Evolutionary conservation across 2,329 filamentous ascomycete species (phyloP).

Genomic region (Anisogramma anomala): DNA sequence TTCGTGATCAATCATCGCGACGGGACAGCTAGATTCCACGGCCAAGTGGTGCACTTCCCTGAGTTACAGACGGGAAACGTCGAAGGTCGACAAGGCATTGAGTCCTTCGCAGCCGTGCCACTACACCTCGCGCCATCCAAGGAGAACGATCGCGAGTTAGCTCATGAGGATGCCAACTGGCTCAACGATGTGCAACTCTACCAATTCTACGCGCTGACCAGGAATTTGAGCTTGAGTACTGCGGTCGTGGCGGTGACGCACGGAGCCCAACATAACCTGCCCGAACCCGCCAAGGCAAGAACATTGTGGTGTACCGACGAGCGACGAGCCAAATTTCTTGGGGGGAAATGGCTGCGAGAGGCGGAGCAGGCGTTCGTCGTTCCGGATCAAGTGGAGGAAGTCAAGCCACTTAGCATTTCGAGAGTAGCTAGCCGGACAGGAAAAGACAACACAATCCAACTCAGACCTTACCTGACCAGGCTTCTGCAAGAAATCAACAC

Average conservation of each 20-base stretch:
- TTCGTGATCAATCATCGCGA: conserved; percentile 19
- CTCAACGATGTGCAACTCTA: conserved; percentile 32
- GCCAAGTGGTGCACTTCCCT: conserved; percentile 20
- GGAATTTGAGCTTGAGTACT: conserved; percentile 32
- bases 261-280: neutral
- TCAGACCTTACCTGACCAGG: conserved; percentile 3
- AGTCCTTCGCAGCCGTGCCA: conserved; percentile 6
- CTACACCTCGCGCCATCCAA: conserved; percentile 1
- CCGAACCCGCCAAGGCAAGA: neutral
- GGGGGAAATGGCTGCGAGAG: conserved; percentile 6
- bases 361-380: conserved; percentile 5
- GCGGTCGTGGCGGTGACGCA: conserved; percentile 16
- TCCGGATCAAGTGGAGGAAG: conserved; percentile 2
- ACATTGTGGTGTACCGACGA: conserved; percentile 17
- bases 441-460: neutral
- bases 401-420: neutral
- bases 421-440: neutral
- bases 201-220: conserved; percentile 32
- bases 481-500: conserved; percentile 9
- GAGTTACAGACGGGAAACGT: neutral
- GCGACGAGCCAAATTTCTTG: conserved; percentile 1
- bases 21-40: conserved; percentile 26
- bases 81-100: neutral
- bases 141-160: neutral
- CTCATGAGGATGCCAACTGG: conserved; percentile 9